phyloP scores from a whole-genome alignment of 306 rosid species.

The Astragalus membranaceus region DNA sequence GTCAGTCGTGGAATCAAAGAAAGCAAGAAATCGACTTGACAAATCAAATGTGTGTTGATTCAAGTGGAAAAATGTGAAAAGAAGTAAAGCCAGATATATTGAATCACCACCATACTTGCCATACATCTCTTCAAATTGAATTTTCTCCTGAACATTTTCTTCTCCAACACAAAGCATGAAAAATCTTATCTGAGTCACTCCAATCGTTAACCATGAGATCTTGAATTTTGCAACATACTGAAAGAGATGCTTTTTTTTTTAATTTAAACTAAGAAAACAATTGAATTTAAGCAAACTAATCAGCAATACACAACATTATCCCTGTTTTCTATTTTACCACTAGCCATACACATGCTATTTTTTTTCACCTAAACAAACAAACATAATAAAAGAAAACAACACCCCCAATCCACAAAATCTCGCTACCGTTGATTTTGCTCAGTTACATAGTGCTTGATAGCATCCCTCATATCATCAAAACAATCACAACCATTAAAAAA shows the following conservation, averaged over 20 bases:
- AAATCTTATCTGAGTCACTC: background rate
- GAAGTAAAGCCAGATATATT: too few relatives aligned
- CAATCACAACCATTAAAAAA: slow-evolving; percentile 48
- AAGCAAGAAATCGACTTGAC: too few relatives aligned
- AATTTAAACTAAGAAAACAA: background rate
- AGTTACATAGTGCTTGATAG: slow-evolving; percentile 39
- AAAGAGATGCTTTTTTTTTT: background rate
- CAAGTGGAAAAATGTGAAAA: too few relatives aligned
- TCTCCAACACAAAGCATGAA: background rate
- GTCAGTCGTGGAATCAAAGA: too few relatives aligned
- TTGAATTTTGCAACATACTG: background rate
- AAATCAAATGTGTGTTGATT: too few relatives aligned
- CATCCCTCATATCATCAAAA: slow-evolving; percentile 73
- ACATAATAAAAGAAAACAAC: background rate
- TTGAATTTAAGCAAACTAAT: background rate
- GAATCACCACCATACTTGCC: too few relatives aligned
- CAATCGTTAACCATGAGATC: too few relatives aligned
- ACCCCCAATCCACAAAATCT: too few relatives aligned
- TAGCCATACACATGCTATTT: background rate
- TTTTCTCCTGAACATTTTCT: background rate
- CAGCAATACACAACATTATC: background rate
- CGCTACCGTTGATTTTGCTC: background rate
- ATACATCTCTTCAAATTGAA: background rate
- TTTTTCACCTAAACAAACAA: background rate
- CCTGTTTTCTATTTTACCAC: background rate